phyloP scores from a whole-genome alignment of 2,329 filamentous ascomycete species.

The Xylaria sp. region DNA sequence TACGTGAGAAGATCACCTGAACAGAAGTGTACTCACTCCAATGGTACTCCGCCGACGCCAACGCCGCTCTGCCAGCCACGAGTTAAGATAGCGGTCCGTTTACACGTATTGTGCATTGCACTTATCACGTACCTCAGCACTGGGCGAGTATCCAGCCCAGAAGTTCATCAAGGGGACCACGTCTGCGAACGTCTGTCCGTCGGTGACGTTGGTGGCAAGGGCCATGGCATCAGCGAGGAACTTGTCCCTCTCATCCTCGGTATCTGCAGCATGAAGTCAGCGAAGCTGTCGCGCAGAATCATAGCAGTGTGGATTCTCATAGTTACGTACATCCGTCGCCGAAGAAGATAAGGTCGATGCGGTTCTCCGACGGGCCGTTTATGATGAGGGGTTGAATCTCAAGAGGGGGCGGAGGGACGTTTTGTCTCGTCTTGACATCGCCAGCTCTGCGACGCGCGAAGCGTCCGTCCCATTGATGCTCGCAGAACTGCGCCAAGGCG shows the following conservation, averaged over 20 bases:
- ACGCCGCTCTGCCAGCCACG: conserved; percentile 44
- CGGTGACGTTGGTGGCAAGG: conserved; percentile 46
- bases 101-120: conserved; percentile 16
- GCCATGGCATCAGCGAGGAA: conserved; percentile 48
- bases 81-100: conserved; percentile 11
- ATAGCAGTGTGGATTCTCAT: neutral
- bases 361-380: conserved; percentile 47
- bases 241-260: conserved; percentile 48
- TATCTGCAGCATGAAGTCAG: conserved; percentile 41
- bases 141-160: conserved; percentile 49
- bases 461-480: conserved; percentile 48
- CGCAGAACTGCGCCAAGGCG: conserved; percentile 45
- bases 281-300: neutral
- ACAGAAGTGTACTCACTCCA: conserved; percentile 40
- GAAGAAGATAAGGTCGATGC: conserved; percentile 50
- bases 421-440: conserved; percentile 38
- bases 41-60: conserved; percentile 44
- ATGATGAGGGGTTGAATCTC: conserved; percentile 49
- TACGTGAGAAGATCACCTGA: neutral
- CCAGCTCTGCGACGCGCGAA: conserved; percentile 43
- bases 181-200: conserved; percentile 48
- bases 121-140: conserved; percentile 41
- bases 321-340: conserved; percentile 50
- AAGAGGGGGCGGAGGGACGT: conserved; percentile 44
- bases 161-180: conserved; percentile 48